Evolutionary conservation across 768 basidiomycete species (phyloP), one percentile per base, ranked within the genome.

Genomic region (Collybiopsis luxurians): DNA sequence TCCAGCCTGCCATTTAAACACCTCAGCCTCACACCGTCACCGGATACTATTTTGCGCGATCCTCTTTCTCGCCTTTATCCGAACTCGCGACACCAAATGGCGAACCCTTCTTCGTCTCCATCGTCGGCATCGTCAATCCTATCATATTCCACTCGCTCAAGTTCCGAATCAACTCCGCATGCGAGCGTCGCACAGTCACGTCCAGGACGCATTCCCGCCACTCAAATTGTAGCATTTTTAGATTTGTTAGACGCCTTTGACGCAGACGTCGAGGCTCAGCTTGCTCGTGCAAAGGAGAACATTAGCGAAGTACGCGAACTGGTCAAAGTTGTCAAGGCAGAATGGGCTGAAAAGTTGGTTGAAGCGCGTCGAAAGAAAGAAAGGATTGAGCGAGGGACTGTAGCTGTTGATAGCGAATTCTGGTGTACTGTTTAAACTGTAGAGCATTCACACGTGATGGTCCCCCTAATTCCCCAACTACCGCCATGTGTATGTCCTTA

Each of bases 171-270:
- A 31, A 60, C 59, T 43, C 46, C 64, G 23, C 58, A 61, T 19
- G 57, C 31, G 31, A 34, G 5, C 31, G 5, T 34, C 31, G 31
- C 31, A 13, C 31, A 34, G 31, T 6, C 31, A 34, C 58, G 7
- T 50, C 30, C 17, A 19, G 56, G 3, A 56, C 53, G 42, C 26
- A 60, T 68, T 31, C 61, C 68, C 19, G 60, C 69, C 2, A 60
- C 60, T 21, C 65, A 67, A 24, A 67, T 72, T 50, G 62, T 69
- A 48, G 52, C 64, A 7, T 56, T 75, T 38, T 66, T 72, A 17
- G 61, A 71, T 53, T 63, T 76, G 28, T 66, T 78, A 12, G 71
- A 74, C 45, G 28, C 53, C 23, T 64, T 73, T 60, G 70, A 75
- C 54, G 60, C 63, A 39, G 74, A 76, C 55, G 61, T 74, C 26